Evolutionary conservation across 2,329 filamentous ascomycete genomes (phyloP).

Genomic region (Botrytis medusae): DNA sequence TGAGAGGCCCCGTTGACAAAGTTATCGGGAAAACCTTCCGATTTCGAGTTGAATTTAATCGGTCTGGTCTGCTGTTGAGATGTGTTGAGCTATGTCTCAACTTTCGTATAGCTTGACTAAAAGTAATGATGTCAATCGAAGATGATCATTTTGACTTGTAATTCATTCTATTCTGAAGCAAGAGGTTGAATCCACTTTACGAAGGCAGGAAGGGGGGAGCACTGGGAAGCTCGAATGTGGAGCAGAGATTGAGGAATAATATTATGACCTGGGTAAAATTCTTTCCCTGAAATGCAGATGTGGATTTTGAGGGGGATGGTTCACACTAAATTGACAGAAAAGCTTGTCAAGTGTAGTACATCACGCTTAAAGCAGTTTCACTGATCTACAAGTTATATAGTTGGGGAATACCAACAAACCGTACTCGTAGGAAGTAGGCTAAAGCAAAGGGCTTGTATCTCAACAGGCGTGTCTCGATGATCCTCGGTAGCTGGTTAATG

Average conservation of each 20-base stretch:
- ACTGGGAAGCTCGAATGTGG: not conserved
- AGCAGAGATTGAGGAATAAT: not conserved
- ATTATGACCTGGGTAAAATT: not conserved
- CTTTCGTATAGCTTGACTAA: not conserved
- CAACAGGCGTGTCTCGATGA: not conserved
- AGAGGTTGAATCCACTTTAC: not conserved
- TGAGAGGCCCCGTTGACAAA: not conserved
- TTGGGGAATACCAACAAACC: not conserved
- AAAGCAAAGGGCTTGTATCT: not conserved
- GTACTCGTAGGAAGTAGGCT: not conserved
- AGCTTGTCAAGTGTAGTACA: not conserved
- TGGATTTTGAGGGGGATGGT: rapidly evolving
- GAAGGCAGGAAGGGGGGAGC: not conserved
- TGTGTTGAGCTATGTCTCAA: rapidly evolving
- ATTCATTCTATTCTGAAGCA: not conserved
- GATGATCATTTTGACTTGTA: not conserved
- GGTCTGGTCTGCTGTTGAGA: not conserved
- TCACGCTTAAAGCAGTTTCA: not conserved
- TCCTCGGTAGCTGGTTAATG: not conserved
- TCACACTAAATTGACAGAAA: not conserved
- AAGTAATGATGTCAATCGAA: not conserved
- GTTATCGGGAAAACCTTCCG: not conserved
- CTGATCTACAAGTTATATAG: not conserved
- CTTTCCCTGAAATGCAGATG: not conserved
- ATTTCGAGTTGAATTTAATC: rapidly evolving